Evolutionary conservation across 2,329 filamentous ascomycete species (phyloP).

Genomic region (Delphinella strobiligena): DNA sequence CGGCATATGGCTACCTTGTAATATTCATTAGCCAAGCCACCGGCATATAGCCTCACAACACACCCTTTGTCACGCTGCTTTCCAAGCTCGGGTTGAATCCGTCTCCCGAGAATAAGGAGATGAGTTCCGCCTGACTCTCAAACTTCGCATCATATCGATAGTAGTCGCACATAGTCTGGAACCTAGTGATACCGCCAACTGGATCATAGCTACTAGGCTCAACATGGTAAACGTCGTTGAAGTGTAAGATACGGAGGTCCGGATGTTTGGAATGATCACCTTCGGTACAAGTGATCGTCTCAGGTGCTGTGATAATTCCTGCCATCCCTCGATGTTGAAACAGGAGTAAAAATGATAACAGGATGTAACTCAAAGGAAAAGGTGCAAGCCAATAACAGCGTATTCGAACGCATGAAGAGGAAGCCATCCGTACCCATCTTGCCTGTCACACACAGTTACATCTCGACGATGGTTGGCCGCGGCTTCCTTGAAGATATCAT

Average conservation of each 20-base stretch:
- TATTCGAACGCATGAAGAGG: neutral
- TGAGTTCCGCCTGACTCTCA: constrained; percentile 48
- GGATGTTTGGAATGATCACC: constrained; percentile 32
- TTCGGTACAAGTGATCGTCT: constrained; percentile 9
- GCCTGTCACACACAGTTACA: no score
- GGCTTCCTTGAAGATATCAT: no score
- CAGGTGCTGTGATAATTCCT: constrained; percentile 1
- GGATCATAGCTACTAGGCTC: constrained; percentile 67
- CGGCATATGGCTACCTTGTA: constrained; percentile 67
- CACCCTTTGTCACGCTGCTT: constrained; percentile 77
- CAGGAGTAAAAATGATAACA: neutral
- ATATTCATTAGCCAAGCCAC: neutral
- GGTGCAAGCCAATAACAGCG: neutral
- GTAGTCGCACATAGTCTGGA: constrained; percentile 65
- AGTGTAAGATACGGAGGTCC: constrained; percentile 73
- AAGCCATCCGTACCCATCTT: no score
- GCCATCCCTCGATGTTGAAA: neutral
- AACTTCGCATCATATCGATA: constrained; percentile 55
- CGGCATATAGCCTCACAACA: neutral
- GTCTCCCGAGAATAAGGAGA: constrained; percentile 84
- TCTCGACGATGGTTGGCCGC: no score
- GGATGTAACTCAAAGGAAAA: neutral
- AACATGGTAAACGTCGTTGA: constrained; percentile 90
- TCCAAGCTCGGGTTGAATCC: constrained; percentile 87
- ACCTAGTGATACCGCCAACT: constrained; percentile 68